Percentiles rank a stretch among this genome's conserved stretches.
phyloP scores from a whole-genome alignment of 352 stramenopile genomes.

The Blastocystis sp. region DNA sequence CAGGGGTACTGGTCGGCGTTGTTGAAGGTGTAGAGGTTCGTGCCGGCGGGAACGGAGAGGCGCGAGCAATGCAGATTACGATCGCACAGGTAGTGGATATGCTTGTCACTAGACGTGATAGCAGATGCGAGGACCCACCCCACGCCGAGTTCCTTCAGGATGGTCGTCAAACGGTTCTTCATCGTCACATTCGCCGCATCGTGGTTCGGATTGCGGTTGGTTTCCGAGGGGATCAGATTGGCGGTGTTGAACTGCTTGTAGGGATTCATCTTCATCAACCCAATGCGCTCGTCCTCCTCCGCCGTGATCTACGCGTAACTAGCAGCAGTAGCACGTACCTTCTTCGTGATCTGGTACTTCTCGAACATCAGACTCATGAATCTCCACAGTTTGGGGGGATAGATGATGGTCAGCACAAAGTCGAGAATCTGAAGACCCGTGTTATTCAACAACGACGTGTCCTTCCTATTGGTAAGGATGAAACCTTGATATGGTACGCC shows the following conservation, averaged over 20 bases:
- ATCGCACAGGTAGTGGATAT: constrained; percentile 38
- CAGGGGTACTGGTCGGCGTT: constrained; percentile 36
- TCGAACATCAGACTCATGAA: constrained; percentile 61
- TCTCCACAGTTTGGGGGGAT: constrained; percentile 53
- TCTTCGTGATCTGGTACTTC: constrained; percentile 40
- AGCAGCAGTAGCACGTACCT: background rate
- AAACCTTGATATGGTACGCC: background rate
- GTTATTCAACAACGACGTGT: constrained; percentile 25
- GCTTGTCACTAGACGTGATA: constrained; percentile 28
- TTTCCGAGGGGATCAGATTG: constrained; percentile 24
- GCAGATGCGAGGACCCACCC: background rate
- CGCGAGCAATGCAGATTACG: constrained; percentile 47
- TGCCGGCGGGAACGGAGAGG: constrained; percentile 22
- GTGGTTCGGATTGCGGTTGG: background rate
- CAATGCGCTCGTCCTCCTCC: constrained; percentile 49
- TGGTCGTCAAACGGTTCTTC: background rate
- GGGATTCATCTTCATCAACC: constrained; percentile 32
- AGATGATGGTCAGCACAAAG: constrained; percentile 47
- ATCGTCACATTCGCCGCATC: background rate
- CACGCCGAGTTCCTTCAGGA: constrained; percentile 33
- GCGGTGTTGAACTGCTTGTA: constrained; percentile 16
- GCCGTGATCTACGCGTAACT: constrained; percentile 6
- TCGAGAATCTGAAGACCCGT: constrained; percentile 3
- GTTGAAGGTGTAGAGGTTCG: constrained; percentile 54
- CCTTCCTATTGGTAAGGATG: constrained; percentile 22